phyloP scores from a whole-genome alignment of 805 yeast species.

The Aciculoconidium aculeatum region DNA sequence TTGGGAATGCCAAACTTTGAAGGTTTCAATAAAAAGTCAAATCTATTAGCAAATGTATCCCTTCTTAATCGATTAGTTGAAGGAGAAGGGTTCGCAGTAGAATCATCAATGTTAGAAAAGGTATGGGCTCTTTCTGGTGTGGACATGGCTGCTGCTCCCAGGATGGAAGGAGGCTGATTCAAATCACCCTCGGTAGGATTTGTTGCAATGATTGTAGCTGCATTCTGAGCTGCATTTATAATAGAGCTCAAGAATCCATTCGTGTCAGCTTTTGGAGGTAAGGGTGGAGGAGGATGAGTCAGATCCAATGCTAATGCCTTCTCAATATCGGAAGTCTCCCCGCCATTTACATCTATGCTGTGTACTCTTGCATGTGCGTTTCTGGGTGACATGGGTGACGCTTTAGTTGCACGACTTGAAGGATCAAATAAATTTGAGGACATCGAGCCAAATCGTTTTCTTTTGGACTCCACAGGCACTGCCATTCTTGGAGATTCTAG shows the following conservation, averaged over 20 bases:
- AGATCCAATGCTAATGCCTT: too few species aligned
- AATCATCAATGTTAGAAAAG: too few species aligned
- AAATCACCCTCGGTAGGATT: constrained; percentile 6
- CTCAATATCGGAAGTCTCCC: too few species aligned
- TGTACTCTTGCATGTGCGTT: too few species aligned
- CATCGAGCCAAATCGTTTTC: too few species aligned
- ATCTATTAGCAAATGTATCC: constrained; percentile 16
- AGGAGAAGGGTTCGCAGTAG: background rate
- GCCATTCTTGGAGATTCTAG: too few species aligned
- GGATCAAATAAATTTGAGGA: too few species aligned
- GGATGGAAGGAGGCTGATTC: constrained; percentile 1
- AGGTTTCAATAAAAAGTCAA: constrained; percentile 21
- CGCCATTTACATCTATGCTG: too few species aligned
- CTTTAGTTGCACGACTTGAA: too few species aligned
- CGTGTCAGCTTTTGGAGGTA: constrained; percentile 9
- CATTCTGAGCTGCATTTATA: constrained; percentile 43
- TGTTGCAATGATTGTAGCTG: constrained; percentile 20
- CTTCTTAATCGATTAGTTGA: constrained; percentile 1
- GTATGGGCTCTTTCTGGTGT: constrained; percentile 4
- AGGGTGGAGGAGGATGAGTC: constrained; percentile 1
- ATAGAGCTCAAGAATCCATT: constrained; percentile 40
- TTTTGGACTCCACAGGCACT: too few species aligned
- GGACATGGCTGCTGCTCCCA: constrained; percentile 1
- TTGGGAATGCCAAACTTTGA: constrained; percentile 11
- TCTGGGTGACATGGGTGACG: too few species aligned